Base-by-base conservation (phyloP, 805 yeast species). In the Blastobotrys mokoenaii region DNA sequence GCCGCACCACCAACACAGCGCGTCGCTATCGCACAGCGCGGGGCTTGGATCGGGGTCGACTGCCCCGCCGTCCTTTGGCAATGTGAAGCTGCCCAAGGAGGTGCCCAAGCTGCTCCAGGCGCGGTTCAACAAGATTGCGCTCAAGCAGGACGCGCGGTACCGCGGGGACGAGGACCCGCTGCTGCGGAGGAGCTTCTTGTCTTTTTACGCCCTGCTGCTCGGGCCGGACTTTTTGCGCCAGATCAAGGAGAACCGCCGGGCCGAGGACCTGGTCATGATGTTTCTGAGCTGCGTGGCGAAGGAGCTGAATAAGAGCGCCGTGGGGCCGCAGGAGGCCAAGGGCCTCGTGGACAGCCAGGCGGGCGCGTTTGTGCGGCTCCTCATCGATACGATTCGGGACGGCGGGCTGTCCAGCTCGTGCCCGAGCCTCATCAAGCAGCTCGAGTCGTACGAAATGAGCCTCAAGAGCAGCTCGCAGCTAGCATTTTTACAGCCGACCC, bases 141-240 rank as follows among this genome's bases (percentile, higher is more conserved):
- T 45, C 40, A 52, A 42, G 68, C 68, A 44, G 50, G 65, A 38
- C 14, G 35, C 44, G 12, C 40, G 66, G 35, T 37, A 34, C 11
- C n/a, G 33, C 12, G 39, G 30, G 6, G 42, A 40, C 10, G 44
- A 45, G 8, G 77, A 74, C 43, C 77, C 73, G 3, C 62, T 72
- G 46, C 71, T 81, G 10, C 68, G 84, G 49, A 65, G 83, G 31
- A 72, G 80, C 42, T 67, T 81, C 39, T 60, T 83, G 20, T 73
- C 84, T 20, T 71, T 82, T 46, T 82, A 83, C 59, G 79, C 79
- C 46, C 81, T 78, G 38, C 53, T 79, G 25, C 63, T 80, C 32
- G 74, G 72, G 42, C 77, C 81, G 3, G 61, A 53, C 22, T 65
- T 66, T n/a, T 40, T 49, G 52, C 67, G 64, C 31, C 56, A 53